Percentiles rank a stretch among this genome's conserved stretches.
Conservation (phyloP, 176 grass and related monocot genomes). For the Zoysia pacifica region DNA sequence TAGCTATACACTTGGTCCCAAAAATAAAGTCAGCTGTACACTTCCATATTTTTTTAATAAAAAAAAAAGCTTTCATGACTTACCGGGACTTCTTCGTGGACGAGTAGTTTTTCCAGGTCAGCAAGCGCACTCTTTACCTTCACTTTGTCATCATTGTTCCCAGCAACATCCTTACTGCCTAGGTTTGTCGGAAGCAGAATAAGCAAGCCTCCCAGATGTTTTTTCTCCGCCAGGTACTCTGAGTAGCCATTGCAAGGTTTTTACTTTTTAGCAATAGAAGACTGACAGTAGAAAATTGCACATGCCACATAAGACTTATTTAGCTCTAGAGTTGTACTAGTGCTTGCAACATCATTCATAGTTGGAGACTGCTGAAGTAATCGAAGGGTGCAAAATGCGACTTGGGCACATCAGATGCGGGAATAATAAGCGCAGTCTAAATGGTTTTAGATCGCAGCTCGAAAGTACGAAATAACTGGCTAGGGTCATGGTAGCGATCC, state of each 20-base stretch:
- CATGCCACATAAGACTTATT: background rate
- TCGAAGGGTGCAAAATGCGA: background rate
- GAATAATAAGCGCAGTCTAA: background rate
- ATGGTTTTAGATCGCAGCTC: background rate
- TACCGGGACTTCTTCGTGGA: conserved; percentile 79
- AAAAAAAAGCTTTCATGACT: background rate
- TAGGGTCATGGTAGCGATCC: background rate
- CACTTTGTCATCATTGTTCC: conserved; percentile 33
- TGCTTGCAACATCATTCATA: background rate
- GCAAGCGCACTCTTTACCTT: conserved; percentile 50
- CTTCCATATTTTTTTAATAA: background rate
- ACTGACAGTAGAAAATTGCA: background rate
- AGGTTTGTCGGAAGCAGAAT: conserved; percentile 80
- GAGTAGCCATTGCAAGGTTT: conserved; percentile 15
- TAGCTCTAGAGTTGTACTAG: background rate
- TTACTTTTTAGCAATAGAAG: conserved; percentile 7
- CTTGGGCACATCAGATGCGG: background rate
- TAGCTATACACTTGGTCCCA: background rate
- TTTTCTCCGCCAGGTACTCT: conserved; percentile 83
- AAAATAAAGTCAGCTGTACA: background rate
- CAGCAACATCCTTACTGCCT: conserved; percentile 33
- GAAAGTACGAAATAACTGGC: background rate
- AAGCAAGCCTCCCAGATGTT: conserved; percentile 77
- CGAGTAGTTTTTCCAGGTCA: conserved; percentile 77
- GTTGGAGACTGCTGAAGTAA: background rate